A percentile compares a stretch with the other conserved stretches of the same genome.
Evolutionary conservation across 495 filamentous ascomycete genomes (phyloP).

Genomic region (Penicillium macrosclerotiorum): DNA sequence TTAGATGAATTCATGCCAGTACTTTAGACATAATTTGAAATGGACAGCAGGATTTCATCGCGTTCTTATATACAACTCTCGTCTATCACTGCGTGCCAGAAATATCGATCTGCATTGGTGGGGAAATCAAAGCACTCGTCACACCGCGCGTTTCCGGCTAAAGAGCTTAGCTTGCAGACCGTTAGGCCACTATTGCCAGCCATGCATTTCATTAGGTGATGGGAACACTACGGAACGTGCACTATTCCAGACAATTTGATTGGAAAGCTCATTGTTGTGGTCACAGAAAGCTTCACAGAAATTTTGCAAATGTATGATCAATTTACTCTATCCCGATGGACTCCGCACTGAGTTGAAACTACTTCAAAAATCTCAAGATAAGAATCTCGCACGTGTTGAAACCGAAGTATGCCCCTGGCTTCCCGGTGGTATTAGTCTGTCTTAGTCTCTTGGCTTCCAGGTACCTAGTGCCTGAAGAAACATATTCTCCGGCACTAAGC

Average conservation of each 20-base stretch:
- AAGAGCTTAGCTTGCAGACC: background rate
- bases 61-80: background rate
- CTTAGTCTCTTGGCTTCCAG: background rate
- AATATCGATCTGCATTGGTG: background rate
- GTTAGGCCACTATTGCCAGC: background rate
- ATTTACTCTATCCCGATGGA: background rate
- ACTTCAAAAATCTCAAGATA: background rate
- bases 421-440: background rate
- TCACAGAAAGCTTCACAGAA: background rate
- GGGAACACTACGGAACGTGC: background rate
- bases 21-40: no score
- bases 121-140: background rate
- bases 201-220: background rate
- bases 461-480: background rate
- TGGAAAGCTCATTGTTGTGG: background rate
- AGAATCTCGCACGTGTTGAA: background rate
- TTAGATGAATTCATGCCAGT: background rate
- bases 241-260: background rate
- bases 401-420: background rate
- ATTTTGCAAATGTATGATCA: background rate
- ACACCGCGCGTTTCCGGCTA: background rate
- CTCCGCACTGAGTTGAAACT: no score
- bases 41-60: background rate
- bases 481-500: conserved; percentile 2
- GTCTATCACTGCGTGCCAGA: no score